These are phyloP conservation scores for Boletus coccyginus DNA, from an alignment of 768 basidiomycete species.

Conservation along the genomic window DNA sequence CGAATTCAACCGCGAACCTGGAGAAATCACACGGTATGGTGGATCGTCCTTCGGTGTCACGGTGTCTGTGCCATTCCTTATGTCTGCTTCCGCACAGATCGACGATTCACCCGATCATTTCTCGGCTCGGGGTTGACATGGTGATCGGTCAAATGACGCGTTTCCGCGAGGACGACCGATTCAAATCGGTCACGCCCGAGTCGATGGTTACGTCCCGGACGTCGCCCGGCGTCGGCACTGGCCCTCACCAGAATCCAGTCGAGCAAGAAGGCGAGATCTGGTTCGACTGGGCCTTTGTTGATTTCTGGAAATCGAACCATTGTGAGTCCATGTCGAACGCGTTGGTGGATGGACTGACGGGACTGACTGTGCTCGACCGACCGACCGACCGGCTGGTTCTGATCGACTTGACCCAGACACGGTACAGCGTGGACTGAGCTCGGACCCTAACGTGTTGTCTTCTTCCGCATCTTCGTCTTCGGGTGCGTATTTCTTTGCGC, in stretches of 20 bases:
- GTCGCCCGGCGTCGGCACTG: background rate
- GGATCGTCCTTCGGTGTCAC: background rate
- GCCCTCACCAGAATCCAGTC: constrained; percentile 12
- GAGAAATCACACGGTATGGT: constrained; percentile 86
- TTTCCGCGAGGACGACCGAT: constrained; percentile 88
- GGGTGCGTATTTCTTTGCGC: constrained; percentile 38
- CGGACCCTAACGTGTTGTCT: constrained; percentile 64
- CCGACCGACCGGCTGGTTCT: background rate
- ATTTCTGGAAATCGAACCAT: constrained; percentile 98
- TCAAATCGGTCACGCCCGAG: constrained; percentile 88
- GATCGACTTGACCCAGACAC: constrained; percentile 47
- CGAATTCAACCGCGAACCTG: constrained; percentile 93
- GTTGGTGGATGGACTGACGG: background rate
- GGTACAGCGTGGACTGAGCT: constrained; percentile 67
- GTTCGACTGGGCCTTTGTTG: constrained; percentile 98
- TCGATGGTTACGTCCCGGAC: constrained; percentile 61
- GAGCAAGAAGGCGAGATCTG: constrained; percentile 83
- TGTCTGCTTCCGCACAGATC: constrained; percentile 41
- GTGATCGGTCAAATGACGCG: constrained; percentile 84
- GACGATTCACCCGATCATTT: constrained; percentile 87
- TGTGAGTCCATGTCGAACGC: constrained; percentile 49
- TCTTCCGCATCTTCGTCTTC: constrained; percentile 48
- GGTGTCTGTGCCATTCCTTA: background rate
- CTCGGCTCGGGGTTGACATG: constrained; percentile 85
- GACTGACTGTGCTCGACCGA: background rate